Conservation (phyloP, 169 alveolate genomes). For the Cytauxzoon felis region DNA sequence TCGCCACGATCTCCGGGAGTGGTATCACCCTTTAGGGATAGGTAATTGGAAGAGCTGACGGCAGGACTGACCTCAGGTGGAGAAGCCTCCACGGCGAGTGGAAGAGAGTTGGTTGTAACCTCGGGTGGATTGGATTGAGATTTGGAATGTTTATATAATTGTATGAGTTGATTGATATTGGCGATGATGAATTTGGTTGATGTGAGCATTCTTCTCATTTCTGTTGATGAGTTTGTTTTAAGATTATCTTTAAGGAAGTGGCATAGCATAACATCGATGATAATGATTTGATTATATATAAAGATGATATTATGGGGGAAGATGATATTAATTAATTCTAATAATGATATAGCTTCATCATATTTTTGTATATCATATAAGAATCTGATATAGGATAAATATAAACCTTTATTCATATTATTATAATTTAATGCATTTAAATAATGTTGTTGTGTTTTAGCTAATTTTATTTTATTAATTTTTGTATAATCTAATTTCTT, state of each 20-base stretch:
- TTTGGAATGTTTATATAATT: constrained; percentile 3
- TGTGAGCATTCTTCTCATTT: constrained; percentile 37
- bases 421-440: constrained; percentile 31
- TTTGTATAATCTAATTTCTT: constrained; percentile 20
- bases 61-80: too few species aligned
- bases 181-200: constrained; percentile 18
- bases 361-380: constrained; percentile 38
- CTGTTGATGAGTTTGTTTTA: constrained; percentile 34
- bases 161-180: constrained; percentile 15
- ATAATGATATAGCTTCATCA: constrained; percentile 38
- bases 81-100: too few species aligned
- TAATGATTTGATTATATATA: constrained; percentile 43
- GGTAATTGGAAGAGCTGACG: too few species aligned
- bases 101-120: too few species aligned
- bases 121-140: too few species aligned
- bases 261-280: constrained; percentile 41
- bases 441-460: constrained; percentile 57
- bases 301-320: constrained; percentile 38
- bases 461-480: constrained; percentile 26
- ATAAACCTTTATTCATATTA: constrained; percentile 19
- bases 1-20: too few species aligned
- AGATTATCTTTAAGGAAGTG: constrained; percentile 41
- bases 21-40: too few species aligned
- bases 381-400: constrained; percentile 37
- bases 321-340: constrained; percentile 27